Conservation (phyloP, 2,329 filamentous ascomycete genomes). For the Diaporthe aspalathi region DNA sequence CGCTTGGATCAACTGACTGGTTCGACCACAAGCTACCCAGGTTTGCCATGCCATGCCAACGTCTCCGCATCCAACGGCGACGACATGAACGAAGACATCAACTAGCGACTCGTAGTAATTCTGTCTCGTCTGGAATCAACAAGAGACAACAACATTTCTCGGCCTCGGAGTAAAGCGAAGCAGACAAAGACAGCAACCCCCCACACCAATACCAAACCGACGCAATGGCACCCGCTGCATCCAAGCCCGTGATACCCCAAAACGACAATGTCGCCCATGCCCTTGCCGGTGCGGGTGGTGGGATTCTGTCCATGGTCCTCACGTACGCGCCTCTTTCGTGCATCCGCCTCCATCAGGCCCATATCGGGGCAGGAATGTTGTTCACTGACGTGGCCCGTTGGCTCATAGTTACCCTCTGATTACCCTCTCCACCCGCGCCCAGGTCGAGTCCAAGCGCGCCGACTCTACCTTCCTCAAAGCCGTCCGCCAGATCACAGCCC, state of each 20-base stretch:
- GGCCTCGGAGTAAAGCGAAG: neutral
- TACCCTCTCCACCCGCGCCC: constrained; percentile 95
- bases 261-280: constrained; percentile 98
- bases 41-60: neutral
- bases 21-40: neutral
- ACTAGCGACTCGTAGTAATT: constrained; percentile 9
- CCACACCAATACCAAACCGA: neutral
- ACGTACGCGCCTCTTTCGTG: constrained; percentile 68
- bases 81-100: constrained; percentile 38
- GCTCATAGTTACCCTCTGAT: constrained; percentile 88
- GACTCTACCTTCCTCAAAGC: constrained; percentile 87
- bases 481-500: constrained; percentile 85
- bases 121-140: neutral
- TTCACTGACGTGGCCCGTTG: constrained; percentile 20
- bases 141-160: neutral
- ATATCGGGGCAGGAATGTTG: constrained; percentile 20
- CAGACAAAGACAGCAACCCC: neutral
- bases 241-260: constrained; percentile 78
- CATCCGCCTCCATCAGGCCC: neutral
- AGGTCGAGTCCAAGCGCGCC: constrained; percentile 95
- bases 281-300: constrained; percentile 90
- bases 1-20: constrained; percentile 23
- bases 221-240: constrained; percentile 47
- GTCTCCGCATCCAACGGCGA: constrained; percentile 6
- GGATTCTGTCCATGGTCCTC: constrained; percentile 93